A percentile compares a stretch with the other conserved stretches of the same genome.
Evolutionary conservation across 2,329 filamentous ascomycete species (phyloP).

Genomic region (Ophiostoma triangulosporum): DNA sequence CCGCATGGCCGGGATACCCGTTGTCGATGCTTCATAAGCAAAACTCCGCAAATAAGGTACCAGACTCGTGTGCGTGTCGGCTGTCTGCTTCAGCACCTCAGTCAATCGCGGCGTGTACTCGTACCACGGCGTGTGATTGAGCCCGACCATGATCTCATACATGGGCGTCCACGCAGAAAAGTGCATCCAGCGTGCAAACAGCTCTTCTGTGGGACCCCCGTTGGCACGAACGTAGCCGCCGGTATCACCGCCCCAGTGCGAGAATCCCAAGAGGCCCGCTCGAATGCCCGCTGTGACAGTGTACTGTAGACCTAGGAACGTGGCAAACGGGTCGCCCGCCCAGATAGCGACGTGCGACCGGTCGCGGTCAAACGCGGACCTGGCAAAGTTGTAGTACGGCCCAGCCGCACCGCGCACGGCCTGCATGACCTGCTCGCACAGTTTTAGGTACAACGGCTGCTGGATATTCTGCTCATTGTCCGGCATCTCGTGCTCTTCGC

Average conservation of each 20-base stretch:
- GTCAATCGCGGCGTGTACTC: slow-evolving; percentile 19
- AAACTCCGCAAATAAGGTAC: slow-evolving; percentile 21
- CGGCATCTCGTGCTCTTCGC: slow-evolving; percentile 26
- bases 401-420: slow-evolving; percentile 5
- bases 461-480: slow-evolving; percentile 24
- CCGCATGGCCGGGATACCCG: not conserved
- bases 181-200: slow-evolving; percentile 21
- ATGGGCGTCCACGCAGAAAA: slow-evolving; percentile 20
- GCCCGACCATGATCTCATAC: slow-evolving; percentile 24
- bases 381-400: slow-evolving; percentile 22
- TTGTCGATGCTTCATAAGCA: not conserved
- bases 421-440: slow-evolving; percentile 22
- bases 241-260: slow-evolving; percentile 22
- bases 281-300: slow-evolving; percentile 21
- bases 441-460: slow-evolving; percentile 19
- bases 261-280: slow-evolving; percentile 21
- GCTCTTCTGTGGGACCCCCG: slow-evolving; percentile 19
- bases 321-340: slow-evolving; percentile 23
- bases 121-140: slow-evolving; percentile 24
- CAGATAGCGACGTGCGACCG: slow-evolving; percentile 20
- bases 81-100: slow-evolving; percentile 19
- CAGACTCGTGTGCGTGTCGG: slow-evolving; percentile 20
- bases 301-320: slow-evolving; percentile 22
- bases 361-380: slow-evolving; percentile 21
- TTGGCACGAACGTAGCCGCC: slow-evolving; percentile 20